A percentile compares a stretch with the other conserved stretches of the same genome.
Evolutionary conservation across 148 eudicot species (phyloP).

Genomic region (Rhododendron henanense): DNA sequence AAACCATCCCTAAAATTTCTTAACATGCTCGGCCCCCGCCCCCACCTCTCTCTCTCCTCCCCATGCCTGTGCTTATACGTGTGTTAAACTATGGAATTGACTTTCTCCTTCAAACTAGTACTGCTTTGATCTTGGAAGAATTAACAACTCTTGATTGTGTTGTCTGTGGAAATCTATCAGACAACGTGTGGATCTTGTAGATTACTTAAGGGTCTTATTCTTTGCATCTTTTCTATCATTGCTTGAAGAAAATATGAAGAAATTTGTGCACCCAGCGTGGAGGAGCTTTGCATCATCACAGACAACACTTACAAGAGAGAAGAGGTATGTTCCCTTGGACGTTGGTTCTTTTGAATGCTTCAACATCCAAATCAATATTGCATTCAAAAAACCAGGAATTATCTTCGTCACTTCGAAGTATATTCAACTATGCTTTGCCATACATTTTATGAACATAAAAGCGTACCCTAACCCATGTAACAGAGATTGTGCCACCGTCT

Average conservation of each 20-base stretch:
- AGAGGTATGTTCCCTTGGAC: constrained; percentile 45
- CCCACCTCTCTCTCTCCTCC: neutral
- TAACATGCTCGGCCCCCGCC: neutral
- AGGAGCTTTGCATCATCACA: constrained; percentile 86
- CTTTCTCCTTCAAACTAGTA: neutral
- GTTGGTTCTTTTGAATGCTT: neutral
- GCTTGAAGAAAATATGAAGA: constrained; percentile 78
- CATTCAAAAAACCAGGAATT: neutral
- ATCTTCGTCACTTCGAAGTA: neutral
- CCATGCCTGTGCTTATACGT: neutral
- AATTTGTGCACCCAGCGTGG: constrained; percentile 73
- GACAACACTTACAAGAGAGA: constrained; percentile 75
- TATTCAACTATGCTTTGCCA: neutral
- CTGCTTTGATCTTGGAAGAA: neutral
- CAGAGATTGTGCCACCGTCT: neutral
- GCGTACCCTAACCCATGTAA: neutral
- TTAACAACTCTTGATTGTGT: neutral
- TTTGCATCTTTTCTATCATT: constrained; percentile 17
- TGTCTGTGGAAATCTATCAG: neutral
- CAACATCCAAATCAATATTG: neutral
- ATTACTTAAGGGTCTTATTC: constrained; percentile 4
- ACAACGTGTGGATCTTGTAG: neutral
- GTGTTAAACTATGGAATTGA: neutral
- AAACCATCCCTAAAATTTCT: neutral
- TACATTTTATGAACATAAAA: neutral